These are phyloP conservation scores for Monosporozyma servazzii DNA, from an alignment of 805 yeast genomes.

Conservation along the genomic window DNA sequence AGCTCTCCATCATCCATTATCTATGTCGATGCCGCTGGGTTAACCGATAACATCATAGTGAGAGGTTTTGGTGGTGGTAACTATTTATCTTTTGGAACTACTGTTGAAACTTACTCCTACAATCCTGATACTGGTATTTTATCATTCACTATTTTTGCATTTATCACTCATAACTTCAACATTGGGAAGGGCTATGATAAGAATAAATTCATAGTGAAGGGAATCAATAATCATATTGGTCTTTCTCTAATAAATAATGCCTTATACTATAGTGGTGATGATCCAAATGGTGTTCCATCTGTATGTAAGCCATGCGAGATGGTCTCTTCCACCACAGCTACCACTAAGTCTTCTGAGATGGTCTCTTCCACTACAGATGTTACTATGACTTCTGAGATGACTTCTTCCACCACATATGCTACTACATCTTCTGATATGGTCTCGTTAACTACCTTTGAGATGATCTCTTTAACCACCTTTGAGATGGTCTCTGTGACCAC, in stretches of 20 bases:
- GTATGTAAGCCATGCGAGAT: constrained; percentile 3
- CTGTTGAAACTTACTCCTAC: constrained; percentile 4
- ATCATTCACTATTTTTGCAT: constrained; percentile 4
- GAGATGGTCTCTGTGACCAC: too few species aligned
- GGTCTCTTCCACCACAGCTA: constrained; percentile 4
- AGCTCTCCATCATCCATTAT: constrained; percentile 6
- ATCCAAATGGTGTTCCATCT: constrained; percentile 3
- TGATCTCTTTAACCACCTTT: too few species aligned
- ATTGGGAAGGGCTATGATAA: constrained; percentile 11
- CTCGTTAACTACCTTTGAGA: too few species aligned
- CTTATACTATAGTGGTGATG: constrained; percentile 1
- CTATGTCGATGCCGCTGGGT: constrained; percentile 6
- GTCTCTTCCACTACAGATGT: neutral
- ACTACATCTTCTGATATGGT: neutral
- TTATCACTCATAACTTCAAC: constrained; percentile 5
- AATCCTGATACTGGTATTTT: constrained; percentile 10
- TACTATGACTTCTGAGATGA: neutral
- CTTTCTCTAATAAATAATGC: constrained; percentile 4
- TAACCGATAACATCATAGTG: constrained; percentile 6
- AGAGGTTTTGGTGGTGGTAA: constrained; percentile 9
- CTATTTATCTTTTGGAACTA: constrained; percentile 5
- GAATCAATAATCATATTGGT: constrained; percentile 4
- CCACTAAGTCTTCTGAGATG: neutral
- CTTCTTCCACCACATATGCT: neutral
- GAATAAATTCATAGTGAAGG: neutral